Base-by-base conservation (phyloP, 805 yeast species). In the Isabelozyma rhagii region DNA sequence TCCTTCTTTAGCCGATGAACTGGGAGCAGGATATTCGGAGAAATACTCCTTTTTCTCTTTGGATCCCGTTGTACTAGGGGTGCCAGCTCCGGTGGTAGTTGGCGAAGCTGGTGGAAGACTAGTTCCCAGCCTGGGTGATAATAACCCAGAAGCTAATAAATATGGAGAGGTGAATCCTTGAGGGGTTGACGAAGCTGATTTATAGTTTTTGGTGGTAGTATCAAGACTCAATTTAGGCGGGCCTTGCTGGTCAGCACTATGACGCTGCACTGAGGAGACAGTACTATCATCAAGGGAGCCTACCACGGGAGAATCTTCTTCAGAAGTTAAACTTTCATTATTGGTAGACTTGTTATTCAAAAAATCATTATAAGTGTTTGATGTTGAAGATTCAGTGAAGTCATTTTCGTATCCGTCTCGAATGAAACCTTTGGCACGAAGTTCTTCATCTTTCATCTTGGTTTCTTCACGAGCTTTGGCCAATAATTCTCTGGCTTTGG, bases 401-500 rank as follows among this genome's bases (percentile, higher is more conserved):
- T 59, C 60, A 34, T 54, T 56, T 1, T 67, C 69, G 25, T 21
- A 21, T 21, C 25, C 25, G 39, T 61, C 68, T 42, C 72, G 53
- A 17, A 63, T 46, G 44, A 55, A 63, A 2, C 73, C 78, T 61
- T 60, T 78, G 64, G 74, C 80, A 69, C 75, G 53, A 39, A 71
- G 63, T 45, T 77, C 80, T 48, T 79, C 74, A 54, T 80, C 80
- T 55, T 83, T 82, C 47, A 75, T 59, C 54, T 77, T 79, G 0
- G 87, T 83, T 54, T 82, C 89, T 59, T 86, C 94, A 60, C 96
- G 78, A 0, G 96, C 94, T 56, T 85, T 87, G 2, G 89, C 85
- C 59, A 90, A 74, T 66, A 94, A 67, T 60, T 85, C 96, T 67
- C 90, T 96, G 0, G 99, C 99, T 58, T 83, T 84, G 44, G 83